Conservation (phyloP, 1,284 basidiomycete genomes). For the Tetrapyrgos nigripes region DNA sequence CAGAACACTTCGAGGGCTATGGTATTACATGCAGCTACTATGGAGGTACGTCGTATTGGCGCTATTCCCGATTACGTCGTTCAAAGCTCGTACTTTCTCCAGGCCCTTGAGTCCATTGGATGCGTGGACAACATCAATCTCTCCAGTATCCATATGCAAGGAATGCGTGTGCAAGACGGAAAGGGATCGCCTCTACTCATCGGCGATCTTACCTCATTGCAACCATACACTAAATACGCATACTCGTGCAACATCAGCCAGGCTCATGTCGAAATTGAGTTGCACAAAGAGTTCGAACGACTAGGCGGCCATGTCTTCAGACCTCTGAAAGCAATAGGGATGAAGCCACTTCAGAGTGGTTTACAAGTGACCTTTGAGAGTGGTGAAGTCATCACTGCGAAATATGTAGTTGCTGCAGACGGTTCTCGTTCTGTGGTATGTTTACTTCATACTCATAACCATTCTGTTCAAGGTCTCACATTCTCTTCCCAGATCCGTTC, state of each 20-base stretch:
- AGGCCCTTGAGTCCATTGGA: slow-evolving; percentile 54
- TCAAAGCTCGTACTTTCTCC: neutral
- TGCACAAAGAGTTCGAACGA: slow-evolving; percentile 41
- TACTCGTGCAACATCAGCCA: slow-evolving; percentile 54
- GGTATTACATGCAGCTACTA: slow-evolving; percentile 50
- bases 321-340: slow-evolving; percentile 42
- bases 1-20: slow-evolving; percentile 45
- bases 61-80: neutral
- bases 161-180: slow-evolving; percentile 38
- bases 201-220: slow-evolving; percentile 40
- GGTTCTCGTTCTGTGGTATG: slow-evolving; percentile 60
- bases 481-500: slow-evolving; percentile 34
- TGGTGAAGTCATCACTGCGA: slow-evolving; percentile 50
- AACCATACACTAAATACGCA: slow-evolving; percentile 50
- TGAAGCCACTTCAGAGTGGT: slow-evolving; percentile 28
- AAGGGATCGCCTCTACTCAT: slow-evolving; percentile 27
- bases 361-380: slow-evolving; percentile 56
- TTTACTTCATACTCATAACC: neutral
- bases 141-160: slow-evolving; percentile 41
- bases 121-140: slow-evolving; percentile 48
- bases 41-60: slow-evolving; percentile 44
- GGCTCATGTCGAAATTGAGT: slow-evolving; percentile 49
- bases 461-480: neutral
- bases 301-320: slow-evolving; percentile 40
- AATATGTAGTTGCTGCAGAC: slow-evolving; percentile 62